These are phyloP conservation scores for Aspergillus mulundensis DNA, from an alignment of 495 filamentous ascomycete genomes.

Conservation along the genomic window DNA sequence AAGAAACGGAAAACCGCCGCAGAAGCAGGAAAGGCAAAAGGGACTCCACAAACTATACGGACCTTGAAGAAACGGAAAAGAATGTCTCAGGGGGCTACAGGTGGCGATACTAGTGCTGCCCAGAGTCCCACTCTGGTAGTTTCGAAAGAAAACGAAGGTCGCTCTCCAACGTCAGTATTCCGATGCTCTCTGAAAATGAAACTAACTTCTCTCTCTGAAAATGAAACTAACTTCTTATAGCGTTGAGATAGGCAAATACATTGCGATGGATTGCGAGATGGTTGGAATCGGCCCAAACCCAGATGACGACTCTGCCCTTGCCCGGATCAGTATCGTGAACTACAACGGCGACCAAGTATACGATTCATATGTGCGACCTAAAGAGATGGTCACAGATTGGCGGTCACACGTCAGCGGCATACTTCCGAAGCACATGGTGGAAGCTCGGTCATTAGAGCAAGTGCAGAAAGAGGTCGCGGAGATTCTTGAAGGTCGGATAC, in stretches of 20 bases:
- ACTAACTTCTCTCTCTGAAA: not conserved
- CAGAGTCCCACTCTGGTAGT: constrained; percentile 24
- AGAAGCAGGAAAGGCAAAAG: constrained; percentile 25
- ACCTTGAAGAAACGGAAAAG: constrained; percentile 26
- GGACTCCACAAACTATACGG: constrained; percentile 12
- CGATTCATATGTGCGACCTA: constrained; percentile 82
- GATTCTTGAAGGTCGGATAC: constrained; percentile 67
- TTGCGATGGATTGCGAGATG: constrained; percentile 98
- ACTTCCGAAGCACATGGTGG: constrained; percentile 60
- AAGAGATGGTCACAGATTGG: constrained; percentile 79
- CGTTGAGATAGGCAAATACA: constrained; percentile 71
- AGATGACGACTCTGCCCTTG: constrained; percentile 65
- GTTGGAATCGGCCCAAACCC: constrained; percentile 75
- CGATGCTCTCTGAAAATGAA: not conserved
- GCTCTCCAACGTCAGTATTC: constrained; percentile 40
- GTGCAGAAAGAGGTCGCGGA: constrained; percentile 69
- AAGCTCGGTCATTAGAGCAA: constrained; percentile 64
- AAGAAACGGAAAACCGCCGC: constrained; percentile 38
- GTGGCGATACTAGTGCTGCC: constrained; percentile 14
- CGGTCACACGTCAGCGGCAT: constrained; percentile 82
- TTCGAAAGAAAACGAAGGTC: constrained; percentile 49
- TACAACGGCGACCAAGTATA: constrained; percentile 87
- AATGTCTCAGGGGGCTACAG: constrained; percentile 24
- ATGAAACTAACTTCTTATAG: constrained; percentile 23
- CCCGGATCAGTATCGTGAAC: constrained; percentile 83